A percentile compares a stretch with the other conserved stretches of the same genome.
Evolutionary conservation across 306 rosid species (phyloP).

Genomic region (Pyrus bretschneideri): DNA sequence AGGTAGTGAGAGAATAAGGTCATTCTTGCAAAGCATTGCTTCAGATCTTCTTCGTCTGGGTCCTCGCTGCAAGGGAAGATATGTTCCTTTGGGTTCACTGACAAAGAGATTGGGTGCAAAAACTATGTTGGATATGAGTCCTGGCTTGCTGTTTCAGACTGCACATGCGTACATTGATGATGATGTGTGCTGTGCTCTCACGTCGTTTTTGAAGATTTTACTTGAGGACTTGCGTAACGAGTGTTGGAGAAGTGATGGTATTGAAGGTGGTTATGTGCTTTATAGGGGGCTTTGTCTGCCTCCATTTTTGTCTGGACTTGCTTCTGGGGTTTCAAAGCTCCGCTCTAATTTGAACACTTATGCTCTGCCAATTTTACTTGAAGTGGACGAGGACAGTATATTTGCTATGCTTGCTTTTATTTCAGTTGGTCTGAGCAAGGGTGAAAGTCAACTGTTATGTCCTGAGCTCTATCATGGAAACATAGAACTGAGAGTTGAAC

Average conservation of each 20-base stretch:
- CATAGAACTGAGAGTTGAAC: conserved; percentile 63
- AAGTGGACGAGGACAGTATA: conserved; percentile 81
- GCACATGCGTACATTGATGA: conserved; percentile 76
- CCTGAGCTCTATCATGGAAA: conserved; percentile 38
- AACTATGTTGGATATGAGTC: conserved; percentile 59
- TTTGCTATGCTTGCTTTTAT: conserved; percentile 80
- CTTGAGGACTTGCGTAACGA: conserved; percentile 86
- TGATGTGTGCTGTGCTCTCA: conserved; percentile 91
- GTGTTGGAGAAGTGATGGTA: conserved; percentile 78
- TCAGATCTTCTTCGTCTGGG: conserved; percentile 72
- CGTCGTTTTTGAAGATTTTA: conserved; percentile 78
- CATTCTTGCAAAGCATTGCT: conserved; percentile 61
- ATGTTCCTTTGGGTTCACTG: conserved; percentile 78
- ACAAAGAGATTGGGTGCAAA: conserved; percentile 87
- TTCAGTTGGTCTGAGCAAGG: conserved; percentile 50
- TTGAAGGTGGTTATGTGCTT: conserved; percentile 74
- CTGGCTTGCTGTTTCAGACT: conserved; percentile 52
- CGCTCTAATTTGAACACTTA: conserved; percentile 90
- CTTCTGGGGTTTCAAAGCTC: conserved; percentile 86
- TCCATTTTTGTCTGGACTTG: conserved; percentile 70
- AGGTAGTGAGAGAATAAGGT: conserved; percentile 55
- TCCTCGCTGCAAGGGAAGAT: conserved; percentile 88
- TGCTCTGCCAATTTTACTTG: conserved; percentile 73
- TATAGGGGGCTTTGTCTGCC: conserved; percentile 74
- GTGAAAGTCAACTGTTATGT: conserved; percentile 32